Conservation (phyloP, 2,329 filamentous ascomycete genomes). For the Tolypocladium cylindrosporum region DNA sequence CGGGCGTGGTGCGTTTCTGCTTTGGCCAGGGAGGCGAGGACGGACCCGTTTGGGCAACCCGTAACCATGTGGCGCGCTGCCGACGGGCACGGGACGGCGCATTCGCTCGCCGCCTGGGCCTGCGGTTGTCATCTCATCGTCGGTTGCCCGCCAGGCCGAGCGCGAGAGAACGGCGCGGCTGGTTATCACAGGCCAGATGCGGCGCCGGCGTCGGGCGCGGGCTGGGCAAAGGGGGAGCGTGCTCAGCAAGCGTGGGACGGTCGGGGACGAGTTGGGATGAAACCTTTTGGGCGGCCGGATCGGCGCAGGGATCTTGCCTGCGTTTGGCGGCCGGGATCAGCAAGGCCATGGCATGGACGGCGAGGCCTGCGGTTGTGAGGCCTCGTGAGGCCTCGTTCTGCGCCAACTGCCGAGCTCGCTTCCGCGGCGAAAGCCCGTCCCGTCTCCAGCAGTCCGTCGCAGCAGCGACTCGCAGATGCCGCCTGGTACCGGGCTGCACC, state of each 20-base stretch:
- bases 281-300: slow-evolving; percentile 5
- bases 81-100: neutral
- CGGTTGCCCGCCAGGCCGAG: neutral
- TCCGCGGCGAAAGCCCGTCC: neutral
- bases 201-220: neutral
- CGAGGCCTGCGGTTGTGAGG: too few relatives aligned
- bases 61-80: neutral
- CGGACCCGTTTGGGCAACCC: neutral
- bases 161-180: neutral
- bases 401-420: neutral
- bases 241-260: neutral
- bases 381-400: neutral
- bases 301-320: slow-evolving; percentile 6
- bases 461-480: neutral
- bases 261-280: slow-evolving; percentile 6
- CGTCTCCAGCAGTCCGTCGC: neutral
- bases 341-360: neutral
- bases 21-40: neutral
- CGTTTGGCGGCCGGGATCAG: neutral
- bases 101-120: neutral
- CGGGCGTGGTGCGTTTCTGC: slow-evolving; percentile 1
- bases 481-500: neutral
- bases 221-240: neutral
- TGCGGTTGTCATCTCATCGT: neutral
- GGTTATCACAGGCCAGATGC: neutral